phyloP scores from a whole-genome alignment of 768 basidiomycete species.

The Tylopilus sp. region DNA sequence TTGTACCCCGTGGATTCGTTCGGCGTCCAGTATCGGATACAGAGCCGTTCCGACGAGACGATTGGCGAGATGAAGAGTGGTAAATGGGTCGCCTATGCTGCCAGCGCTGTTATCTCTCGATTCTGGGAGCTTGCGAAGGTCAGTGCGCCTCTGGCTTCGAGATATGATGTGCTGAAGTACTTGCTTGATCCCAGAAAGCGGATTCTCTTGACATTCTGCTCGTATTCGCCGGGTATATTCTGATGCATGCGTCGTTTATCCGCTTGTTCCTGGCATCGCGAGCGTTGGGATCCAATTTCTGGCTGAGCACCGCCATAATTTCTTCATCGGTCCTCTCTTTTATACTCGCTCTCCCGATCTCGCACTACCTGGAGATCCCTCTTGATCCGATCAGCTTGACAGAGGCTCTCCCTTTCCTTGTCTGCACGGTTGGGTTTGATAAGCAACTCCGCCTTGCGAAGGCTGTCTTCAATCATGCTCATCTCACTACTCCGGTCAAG shows the following conservation, averaged over 20 bases:
- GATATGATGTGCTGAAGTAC: constrained; percentile 6
- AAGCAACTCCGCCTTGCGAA: constrained; percentile 91
- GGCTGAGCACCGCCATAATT: constrained; percentile 69
- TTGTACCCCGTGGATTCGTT: constrained; percentile 33
- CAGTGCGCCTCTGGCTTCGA: constrained; percentile 19
- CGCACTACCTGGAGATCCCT: constrained; percentile 74
- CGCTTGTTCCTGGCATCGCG: constrained; percentile 87
- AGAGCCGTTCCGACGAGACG: constrained; percentile 42
- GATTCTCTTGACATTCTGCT: constrained; percentile 95
- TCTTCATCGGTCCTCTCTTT: constrained; percentile 80
- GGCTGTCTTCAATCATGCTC: constrained; percentile 84
- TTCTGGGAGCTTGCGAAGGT: constrained; percentile 88
- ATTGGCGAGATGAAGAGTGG: constrained; percentile 76
- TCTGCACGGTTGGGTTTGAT: constrained; percentile 97
- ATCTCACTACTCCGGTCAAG: constrained; percentile 41
- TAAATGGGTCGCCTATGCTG: constrained; percentile 89
- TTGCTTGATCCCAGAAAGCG: constrained; percentile 59
- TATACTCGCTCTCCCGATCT: constrained; percentile 75
- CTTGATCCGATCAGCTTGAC: constrained; percentile 92
- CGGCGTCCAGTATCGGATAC: constrained; percentile 50
- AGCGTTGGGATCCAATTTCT: constrained; percentile 73
- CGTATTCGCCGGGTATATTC: constrained; percentile 86
- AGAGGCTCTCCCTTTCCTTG: constrained; percentile 95
- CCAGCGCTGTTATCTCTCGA: constrained; percentile 65
- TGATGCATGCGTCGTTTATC: constrained; percentile 96